Base-by-base conservation (phyloP, 2,329 filamentous ascomycete species). In the Cladosporium sphaerospermum region DNA sequence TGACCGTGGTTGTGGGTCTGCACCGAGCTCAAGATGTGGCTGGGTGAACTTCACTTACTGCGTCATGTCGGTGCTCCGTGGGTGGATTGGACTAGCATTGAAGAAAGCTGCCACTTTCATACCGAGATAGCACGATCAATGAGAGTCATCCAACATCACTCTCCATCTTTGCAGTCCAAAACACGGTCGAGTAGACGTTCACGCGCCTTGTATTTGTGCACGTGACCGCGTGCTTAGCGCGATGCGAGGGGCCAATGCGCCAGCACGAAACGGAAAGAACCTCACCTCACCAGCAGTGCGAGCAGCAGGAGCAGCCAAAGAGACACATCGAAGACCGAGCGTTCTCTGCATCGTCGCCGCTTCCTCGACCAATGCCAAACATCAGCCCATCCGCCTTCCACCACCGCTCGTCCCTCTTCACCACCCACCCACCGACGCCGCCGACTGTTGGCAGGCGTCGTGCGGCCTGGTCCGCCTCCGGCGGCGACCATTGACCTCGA, bases 161-260 rank as follows among this genome's bases (percentile, higher is more conserved):
- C 23, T 28, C 23, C 23, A 28, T 28, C 7, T 7, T 7, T 3
- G 5, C 7, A 7, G 23, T 28, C 23, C 5, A 28, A 5, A 28
- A 5, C 23, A 7, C 34, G 10, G n/a, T 43, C 4, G 19, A 11
- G 16, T 43, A 9, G 23, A 44, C 42, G n/a, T 32, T 32, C 42
- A 44, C 42, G 42, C 42, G 42, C 23, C 11, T 18, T 9, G 9
- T 44, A 11, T 32, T 44, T 44, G 42, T 44, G 42, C 42, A 44
- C 42, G 42, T 44, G 42, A 44, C 13, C 19, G 42, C 19, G 42
- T 44, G 9, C 19, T 32, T 44, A 44, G 42, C 42, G 42, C 42
- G 42, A 18, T 5, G 33, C 13, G 37, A 44, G 48, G 37, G 48
- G 50, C 49, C 37, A 48, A 36, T 45, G 45, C 50, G 49, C 13